Evolutionary conservation across 1,284 basidiomycete genomes (phyloP), one percentile per base, ranked within the genome.

Genomic region (Mycena sp.): DNA sequence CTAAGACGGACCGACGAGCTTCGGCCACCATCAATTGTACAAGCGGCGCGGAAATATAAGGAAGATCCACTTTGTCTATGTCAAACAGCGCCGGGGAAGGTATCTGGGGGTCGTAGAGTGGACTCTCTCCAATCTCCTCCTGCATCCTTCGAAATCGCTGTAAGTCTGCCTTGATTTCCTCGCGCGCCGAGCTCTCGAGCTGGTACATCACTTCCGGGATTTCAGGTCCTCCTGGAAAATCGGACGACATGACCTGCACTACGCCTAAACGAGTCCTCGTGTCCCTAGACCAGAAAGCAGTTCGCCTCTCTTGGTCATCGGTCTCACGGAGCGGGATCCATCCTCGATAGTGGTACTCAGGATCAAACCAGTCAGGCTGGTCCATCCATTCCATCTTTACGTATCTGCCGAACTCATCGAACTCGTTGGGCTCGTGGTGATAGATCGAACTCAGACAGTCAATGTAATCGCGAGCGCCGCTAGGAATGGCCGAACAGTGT

Each of bases 21-120:
- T 56, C 54, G 30, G 18, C 18, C n/a, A 56, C 59, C 46, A 55
- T 62, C 1, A 50, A 10, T 0, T 62, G 66, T 1, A 62, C 37
- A 0, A n/a, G 46, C 0, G 1, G 1, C 7, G 50, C 44, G 0
- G 44, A 14, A 1, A 3, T 37, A 8, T 22, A 60, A 4, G 1
- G 6, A 3, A 2, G 3, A 2, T 39, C 34, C 2, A 66, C 9
- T 0, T 13, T 16, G 1, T 55, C 48, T 18, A 55, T 5, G 30
- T 67, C 34, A 59, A 52, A 67, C 3, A 62, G 18, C 0, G 34
- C 18, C 1, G 48, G 60, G 4, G 11, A 4, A 5, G 22, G 39
- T 0, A 25, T 44, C 4, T 44, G 13, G 1, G 0, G 4, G 16
- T 54, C 22, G 10, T 30, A 30, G 30, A 30, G 30, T 4, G 30